Conservation (phyloP, 2,329 filamentous ascomycete genomes). For the Exophiala sp. region DNA sequence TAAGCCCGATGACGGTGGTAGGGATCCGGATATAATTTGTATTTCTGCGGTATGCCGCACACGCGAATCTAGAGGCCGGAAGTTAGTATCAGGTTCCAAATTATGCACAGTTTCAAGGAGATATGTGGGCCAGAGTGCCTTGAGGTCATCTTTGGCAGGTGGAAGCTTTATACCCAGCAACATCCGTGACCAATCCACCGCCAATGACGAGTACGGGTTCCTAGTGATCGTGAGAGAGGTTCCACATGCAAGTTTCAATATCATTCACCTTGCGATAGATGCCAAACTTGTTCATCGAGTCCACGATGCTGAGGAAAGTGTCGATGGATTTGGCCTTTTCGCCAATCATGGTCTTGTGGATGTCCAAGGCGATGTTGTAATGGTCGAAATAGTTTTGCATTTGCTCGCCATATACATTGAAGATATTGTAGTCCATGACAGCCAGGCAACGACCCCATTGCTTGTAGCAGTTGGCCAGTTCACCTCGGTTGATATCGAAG, state of each 20-base stretch:
- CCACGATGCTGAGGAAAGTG: slow-evolving; percentile 62
- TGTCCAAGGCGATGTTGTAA: slow-evolving; percentile 55
- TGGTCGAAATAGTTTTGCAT: slow-evolving; percentile 64
- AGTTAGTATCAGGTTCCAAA: slow-evolving; percentile 29
- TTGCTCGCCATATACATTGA: slow-evolving; percentile 59
- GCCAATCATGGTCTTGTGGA: slow-evolving; percentile 68
- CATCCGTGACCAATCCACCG: slow-evolving; percentile 65
- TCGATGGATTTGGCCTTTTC: slow-evolving; percentile 70
- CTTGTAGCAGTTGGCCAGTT: slow-evolving; percentile 60
- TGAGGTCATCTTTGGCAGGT: slow-evolving; percentile 41
- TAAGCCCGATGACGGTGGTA: slow-evolving; percentile 68
- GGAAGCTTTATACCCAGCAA: slow-evolving; percentile 57
- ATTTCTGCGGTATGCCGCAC: slow-evolving; percentile 64
- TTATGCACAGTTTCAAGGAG: slow-evolving; percentile 25
- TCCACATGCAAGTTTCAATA: slow-evolving; percentile 14
- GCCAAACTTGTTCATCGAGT: slow-evolving; percentile 69
- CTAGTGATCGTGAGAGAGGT: slow-evolving; percentile 32
- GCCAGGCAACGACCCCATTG: slow-evolving; percentile 61
- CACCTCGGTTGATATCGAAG: slow-evolving; percentile 55
- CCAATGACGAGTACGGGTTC: slow-evolving; percentile 62
- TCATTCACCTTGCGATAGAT: slow-evolving; percentile 55
- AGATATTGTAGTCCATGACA: slow-evolving; percentile 67
- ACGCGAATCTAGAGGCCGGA: slow-evolving; percentile 54
- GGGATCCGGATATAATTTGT: slow-evolving; percentile 70
- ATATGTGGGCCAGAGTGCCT: slow-evolving; percentile 46